Evolutionary conservation across 495 filamentous ascomycete species (phyloP).

Genomic region (Tetracladium marchalianum): DNA sequence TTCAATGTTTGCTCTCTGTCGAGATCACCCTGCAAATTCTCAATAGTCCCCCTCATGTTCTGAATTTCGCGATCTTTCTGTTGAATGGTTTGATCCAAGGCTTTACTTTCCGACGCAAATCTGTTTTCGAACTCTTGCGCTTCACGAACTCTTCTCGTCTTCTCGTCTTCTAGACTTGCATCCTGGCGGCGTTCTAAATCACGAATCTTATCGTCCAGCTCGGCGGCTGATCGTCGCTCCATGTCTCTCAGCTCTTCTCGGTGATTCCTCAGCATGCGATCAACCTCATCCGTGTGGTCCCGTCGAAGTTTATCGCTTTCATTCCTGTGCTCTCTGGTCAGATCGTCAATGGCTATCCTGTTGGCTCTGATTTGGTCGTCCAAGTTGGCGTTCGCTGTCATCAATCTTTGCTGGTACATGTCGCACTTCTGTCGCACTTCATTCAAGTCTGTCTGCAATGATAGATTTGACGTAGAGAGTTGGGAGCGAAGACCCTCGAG

Average conservation of each 20-base stretch:
- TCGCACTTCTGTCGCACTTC: constrained; percentile 41
- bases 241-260: constrained; percentile 16
- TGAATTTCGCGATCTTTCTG: constrained; percentile 51
- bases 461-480: constrained; percentile 22
- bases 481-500: constrained; percentile 52
- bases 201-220: constrained; percentile 14
- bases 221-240: constrained; percentile 9
- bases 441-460: constrained; percentile 34
- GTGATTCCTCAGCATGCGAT: constrained; percentile 15
- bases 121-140: constrained; percentile 53
- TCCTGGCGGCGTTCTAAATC: constrained; percentile 15
- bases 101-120: constrained; percentile 52
- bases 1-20: constrained; percentile 51
- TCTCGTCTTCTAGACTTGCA: constrained; percentile 44
- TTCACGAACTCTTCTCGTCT: constrained; percentile 46
- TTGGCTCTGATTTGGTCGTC: constrained; percentile 46
- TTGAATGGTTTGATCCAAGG: constrained; percentile 49
- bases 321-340: constrained; percentile 13
- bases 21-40: constrained; percentile 46
- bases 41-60: constrained; percentile 40
- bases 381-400: constrained; percentile 23
- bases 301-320: constrained; percentile 17
- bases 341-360: constrained; percentile 36
- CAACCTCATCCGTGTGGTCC: constrained; percentile 13
- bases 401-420: constrained; percentile 24